Percentiles rank a stretch among this genome's conserved stretches.
Evolutionary conservation across 2,329 filamentous ascomycete species (phyloP).

Genomic region (Magnaporthiopsis incrustans): DNA sequence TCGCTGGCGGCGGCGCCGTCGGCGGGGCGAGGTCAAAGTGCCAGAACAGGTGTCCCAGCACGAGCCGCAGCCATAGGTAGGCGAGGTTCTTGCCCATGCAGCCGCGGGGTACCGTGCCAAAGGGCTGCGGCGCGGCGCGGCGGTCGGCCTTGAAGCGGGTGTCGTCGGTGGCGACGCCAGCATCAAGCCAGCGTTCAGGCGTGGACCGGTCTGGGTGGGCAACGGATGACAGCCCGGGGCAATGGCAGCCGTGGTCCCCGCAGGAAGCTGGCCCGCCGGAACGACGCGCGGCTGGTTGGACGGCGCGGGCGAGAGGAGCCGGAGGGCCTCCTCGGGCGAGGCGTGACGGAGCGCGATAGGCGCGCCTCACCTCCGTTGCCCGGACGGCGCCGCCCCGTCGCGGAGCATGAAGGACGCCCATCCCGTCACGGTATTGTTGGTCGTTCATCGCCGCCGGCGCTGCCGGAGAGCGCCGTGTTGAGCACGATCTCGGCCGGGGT

Average conservation of each 20-base stretch:
- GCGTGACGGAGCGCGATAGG: no score
- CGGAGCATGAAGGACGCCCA: constrained; percentile 17
- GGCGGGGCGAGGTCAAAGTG: constrained; percentile 23
- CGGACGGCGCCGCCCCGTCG: constrained; percentile 14
- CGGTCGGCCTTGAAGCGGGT: constrained; percentile 16
- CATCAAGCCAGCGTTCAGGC: constrained; percentile 29
- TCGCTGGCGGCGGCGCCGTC: neutral
- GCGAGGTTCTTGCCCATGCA: constrained; percentile 30
- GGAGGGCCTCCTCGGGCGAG: constrained; percentile 27
- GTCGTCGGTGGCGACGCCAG: constrained; percentile 10
- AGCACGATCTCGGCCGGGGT: constrained; percentile 16
- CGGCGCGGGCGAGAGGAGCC: constrained; percentile 21
- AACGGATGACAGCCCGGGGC: constrained; percentile 25
- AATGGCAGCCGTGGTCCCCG: no score
- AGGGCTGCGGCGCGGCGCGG: constrained; percentile 18
- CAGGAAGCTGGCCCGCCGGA: no score
- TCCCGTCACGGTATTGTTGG: constrained; percentile 17
- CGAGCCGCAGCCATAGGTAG: constrained; percentile 26
- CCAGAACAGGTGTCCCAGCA: constrained; percentile 29
- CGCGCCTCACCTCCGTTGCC: constrained; percentile 18
- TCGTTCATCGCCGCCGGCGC: constrained; percentile 20
- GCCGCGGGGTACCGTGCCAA: constrained; percentile 26
- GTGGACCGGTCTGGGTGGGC: constrained; percentile 23
- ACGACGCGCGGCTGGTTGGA: constrained; percentile 22
- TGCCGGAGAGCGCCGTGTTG: constrained; percentile 17